A percentile compares a stretch with the other conserved stretches of the same genome.
These are phyloP conservation scores for Calendula officinalis DNA, from an alignment of 129 eudicot genomes.

Conservation along the genomic window DNA sequence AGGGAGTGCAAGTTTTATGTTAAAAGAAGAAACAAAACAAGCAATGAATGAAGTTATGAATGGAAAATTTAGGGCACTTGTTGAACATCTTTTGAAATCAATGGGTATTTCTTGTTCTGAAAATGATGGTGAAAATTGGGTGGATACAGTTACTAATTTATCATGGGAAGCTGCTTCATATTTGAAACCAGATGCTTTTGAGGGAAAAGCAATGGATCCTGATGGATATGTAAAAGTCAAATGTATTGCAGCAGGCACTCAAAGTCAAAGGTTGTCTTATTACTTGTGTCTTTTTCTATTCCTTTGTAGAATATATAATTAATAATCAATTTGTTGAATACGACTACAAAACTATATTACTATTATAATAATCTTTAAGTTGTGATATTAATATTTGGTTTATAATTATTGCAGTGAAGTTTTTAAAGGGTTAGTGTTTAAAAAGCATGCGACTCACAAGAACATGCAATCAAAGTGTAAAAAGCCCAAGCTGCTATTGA, in stretches of 20 bases:
- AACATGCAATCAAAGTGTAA: slow-evolving; percentile 79
- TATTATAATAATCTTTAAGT: not conserved
- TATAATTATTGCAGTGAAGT: slow-evolving; percentile 53
- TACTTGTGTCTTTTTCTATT: slow-evolving; percentile 4
- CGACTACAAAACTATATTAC: too few species aligned
- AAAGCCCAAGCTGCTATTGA: slow-evolving; percentile 72
- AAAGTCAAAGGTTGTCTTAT: slow-evolving; percentile 53
- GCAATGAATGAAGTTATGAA: slow-evolving; percentile 67
- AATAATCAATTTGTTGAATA: too few species aligned
- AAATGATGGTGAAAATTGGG: slow-evolving; percentile 57
- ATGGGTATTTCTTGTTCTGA: slow-evolving; percentile 44
- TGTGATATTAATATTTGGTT: slow-evolving; percentile 8
- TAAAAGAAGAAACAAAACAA: slow-evolving; percentile 59
- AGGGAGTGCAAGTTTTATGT: slow-evolving; percentile 47
- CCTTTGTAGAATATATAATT: not conserved
- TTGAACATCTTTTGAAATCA: slow-evolving; percentile 63
- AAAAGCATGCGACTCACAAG: slow-evolving; percentile 97
- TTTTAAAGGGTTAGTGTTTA: slow-evolving; percentile 81
- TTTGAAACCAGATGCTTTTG: slow-evolving; percentile 70
- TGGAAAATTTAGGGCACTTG: slow-evolving; percentile 67
- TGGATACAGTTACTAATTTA: slow-evolving; percentile 68
- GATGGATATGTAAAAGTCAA: slow-evolving; percentile 84
- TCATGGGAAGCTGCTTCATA: slow-evolving; percentile 92
- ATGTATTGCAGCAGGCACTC: slow-evolving; percentile 75
- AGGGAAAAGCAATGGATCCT: slow-evolving; percentile 84